phyloP scores from a whole-genome alignment of 176 grass and related monocot species.

The Musa itinerans region DNA sequence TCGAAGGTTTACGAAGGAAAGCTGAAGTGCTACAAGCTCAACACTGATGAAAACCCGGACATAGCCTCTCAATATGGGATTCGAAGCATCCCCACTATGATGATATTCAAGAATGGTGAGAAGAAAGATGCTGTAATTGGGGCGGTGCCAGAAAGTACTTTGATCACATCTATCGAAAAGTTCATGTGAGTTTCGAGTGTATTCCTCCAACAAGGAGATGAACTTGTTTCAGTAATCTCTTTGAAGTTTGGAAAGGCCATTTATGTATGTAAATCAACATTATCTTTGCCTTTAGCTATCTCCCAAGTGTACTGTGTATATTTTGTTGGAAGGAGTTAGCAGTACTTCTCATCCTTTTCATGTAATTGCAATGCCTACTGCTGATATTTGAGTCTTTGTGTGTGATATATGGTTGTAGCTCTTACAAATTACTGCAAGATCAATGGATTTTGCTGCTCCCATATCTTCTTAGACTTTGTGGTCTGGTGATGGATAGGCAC shows the following conservation, averaged over 20 bases:
- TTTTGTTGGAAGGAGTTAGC: too few species aligned
- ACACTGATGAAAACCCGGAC: slow-evolving; percentile 12
- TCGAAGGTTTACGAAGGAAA: slow-evolving; percentile 6
- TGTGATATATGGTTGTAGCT: too few species aligned
- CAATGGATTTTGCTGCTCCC: too few species aligned
- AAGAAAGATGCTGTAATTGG: slow-evolving; percentile 10
- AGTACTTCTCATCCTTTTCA: too few species aligned
- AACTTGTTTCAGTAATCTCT: neutral
- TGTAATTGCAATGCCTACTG: too few species aligned
- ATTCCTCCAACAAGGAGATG: neutral
- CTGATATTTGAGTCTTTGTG: too few species aligned
- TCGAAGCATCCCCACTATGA: slow-evolving; percentile 10
- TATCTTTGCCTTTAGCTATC: too few species aligned
- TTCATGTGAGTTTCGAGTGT: neutral
- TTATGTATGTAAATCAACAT: too few species aligned
- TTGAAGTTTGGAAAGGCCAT: neutral
- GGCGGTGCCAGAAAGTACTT: neutral
- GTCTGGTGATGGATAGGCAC: too few species aligned
- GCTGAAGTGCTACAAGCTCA: slow-evolving; percentile 14
- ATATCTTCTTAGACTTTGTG: too few species aligned
- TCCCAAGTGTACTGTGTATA: too few species aligned
- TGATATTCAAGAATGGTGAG: slow-evolving; percentile 9
- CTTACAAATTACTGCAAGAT: too few species aligned
- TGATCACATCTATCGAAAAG: neutral
- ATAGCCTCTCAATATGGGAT: slow-evolving; percentile 2